Base-by-base conservation (phyloP, 495 filamentous ascomycete genomes). In the Xanthoparmelia taractica region DNA sequence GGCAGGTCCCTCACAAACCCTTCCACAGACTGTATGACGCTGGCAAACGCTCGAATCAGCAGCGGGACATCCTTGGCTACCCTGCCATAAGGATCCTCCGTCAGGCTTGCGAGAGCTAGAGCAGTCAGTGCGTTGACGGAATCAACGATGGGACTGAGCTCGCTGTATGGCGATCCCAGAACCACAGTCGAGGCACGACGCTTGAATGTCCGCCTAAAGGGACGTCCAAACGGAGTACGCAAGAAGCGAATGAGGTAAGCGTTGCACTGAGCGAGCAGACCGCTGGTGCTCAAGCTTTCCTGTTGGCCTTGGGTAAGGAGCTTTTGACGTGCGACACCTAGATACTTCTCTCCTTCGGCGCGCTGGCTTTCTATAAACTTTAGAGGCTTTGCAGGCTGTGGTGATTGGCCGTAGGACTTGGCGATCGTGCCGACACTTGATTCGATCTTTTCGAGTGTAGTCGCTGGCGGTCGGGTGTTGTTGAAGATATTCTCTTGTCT, bases 21-120 rank as follows among this genome's bases (percentile, higher is more conserved):
- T 65, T 96, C 86, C n/a, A 96, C 71, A 56, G 82, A 83, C 31
- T 77, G 80, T 63, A 88, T 83, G 0, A 88, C 84, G 5, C 75
- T 68, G 1, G 87, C 89, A 67, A 92, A 86, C 4, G 84, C 83
- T 58, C 85, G 80, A 54, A 97, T 82, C 37, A 96, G 82, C 11
- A 72, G 69, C 8, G 89, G 82, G 3, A 97, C 83, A 68, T 93
- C 86, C 38, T 83, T 80, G 58, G 93, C 85, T 47, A 96, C 94
- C 67, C 88, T 87, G 33, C 94, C 94, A 68, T 84, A 95, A n/a
- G 78, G 78, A 72, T 99, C 94, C 74, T 99, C 94, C 13, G 76
- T 75, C 37, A 97, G 75, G 72, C 86, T 90, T 47, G 79, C 78
- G n/a, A 87, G 79, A 20, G 87, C 81, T 10, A 99, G 79, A 43